Base-by-base conservation (phyloP, 768 basidiomycete species). In the Leccinum longicurvipes region DNA sequence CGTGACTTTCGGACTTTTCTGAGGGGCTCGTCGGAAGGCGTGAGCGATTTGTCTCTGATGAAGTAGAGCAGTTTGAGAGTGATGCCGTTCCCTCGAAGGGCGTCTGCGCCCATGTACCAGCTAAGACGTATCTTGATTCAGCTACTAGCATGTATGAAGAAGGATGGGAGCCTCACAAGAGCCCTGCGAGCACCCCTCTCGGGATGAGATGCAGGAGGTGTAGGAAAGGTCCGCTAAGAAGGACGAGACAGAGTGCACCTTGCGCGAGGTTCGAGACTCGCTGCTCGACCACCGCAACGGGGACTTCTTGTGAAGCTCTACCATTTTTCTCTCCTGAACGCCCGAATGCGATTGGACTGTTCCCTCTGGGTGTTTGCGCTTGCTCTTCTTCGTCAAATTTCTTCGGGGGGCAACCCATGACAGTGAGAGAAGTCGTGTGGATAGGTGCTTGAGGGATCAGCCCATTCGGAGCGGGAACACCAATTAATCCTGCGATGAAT, bases 71-170 rank as follows among this genome's bases (percentile, higher is more conserved):
- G 74, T 67, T 90, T 92, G 57, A 77, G 76, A 0, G 91, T 91
- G 54, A 98, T 91, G 3, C 91, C 91, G 55, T 92, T 95, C 9
- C 80, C 82, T 15, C 79, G 79, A 14, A 98, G 79, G 0, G 91
- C 90, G 54, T 90, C 89, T 31, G 81, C 81, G 14, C 94, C 94
- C 91, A 98, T 96, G 68, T 85, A 94, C 92, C 92, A 94, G 70
- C 87, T 89, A 53, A 17, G 12, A 5, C 0, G 8, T 11, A 19
- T 27, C 32, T 51, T 31, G 51, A 41, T 41, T 34, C 39, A 7
- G 8, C 14, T 34, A 42, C 44, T 7, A 41, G 17, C 58, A 27
- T 25, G 46, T 52, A 63, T 44, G 29, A 44, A 3, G 42, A 48
- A 29, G 52, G 50, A 42, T 21, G 28, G n/a, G 54, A 76, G 31